Base-by-base conservation (phyloP, 805 yeast species). In the Wickerhamomyces alni region DNA sequence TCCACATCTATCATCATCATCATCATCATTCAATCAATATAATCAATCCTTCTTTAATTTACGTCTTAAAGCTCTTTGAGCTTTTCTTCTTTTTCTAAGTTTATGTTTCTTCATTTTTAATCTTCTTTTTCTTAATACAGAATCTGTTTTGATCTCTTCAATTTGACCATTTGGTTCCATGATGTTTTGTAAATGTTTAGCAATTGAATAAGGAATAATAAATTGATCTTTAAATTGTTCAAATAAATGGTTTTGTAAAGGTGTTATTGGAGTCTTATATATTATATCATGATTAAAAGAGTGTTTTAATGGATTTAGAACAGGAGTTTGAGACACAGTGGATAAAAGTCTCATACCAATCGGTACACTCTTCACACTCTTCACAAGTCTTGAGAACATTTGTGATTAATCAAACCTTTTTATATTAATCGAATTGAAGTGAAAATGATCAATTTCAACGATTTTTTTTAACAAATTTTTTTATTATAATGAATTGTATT, bases 71-170 rank as follows among this genome's bases (percentile, higher is more conserved):
- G 93, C 83, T 63, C 94, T 76, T 64, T 89, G 95, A 34, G 81
- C 86, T 77, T 81, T 88, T 77, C 97, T 84, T 76, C 98, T 85
- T 82, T 93, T 93, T 70, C 93, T 84, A 62, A 87, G 74, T 72
- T 93, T 93, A 67, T 93, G 99, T 61, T 89, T 87, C 77, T 91
- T 93, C 97, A 93, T 93, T 74, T 88, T 91, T 62, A 86, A 78
- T 66, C 86, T 77, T 69, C 99, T 80, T 59, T 85, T 85, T 62
- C 93, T 75, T 62, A 81, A 65, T 27, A 85, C 94, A 11, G 88
- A 80, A 52, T 84, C 87, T 51, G 75, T 36, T 25, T 37, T 33
- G 40, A 51, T 41, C 24, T 42, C 50, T 17, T 43, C 50, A 12
- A 35, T 29, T n/a, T 31, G 32, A 17, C 17, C 4, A 24, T 37